These are phyloP conservation scores for Cryptococcus sp. DNA, from an alignment of 1,284 basidiomycete species.

Conservation along the genomic window DNA sequence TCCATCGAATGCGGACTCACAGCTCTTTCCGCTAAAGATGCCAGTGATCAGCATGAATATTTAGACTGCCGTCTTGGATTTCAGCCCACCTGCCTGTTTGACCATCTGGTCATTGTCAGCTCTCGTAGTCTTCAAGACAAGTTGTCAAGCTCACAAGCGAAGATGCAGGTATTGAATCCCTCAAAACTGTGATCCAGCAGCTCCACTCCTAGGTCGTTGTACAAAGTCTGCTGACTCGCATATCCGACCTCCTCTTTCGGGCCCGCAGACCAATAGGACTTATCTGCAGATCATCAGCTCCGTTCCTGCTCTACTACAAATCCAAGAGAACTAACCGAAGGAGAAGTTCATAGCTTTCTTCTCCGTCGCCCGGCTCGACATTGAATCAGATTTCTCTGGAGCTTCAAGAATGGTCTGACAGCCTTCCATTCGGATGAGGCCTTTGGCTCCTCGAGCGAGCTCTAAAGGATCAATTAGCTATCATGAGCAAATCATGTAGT, in stretches of 20 bases:
- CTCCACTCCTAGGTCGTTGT: slow-evolving; percentile 91
- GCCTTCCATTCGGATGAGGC: slow-evolving; percentile 86
- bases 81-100: slow-evolving; percentile 43
- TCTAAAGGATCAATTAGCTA: slow-evolving; percentile 53
- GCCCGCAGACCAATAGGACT: slow-evolving; percentile 92
- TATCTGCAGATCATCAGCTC: slow-evolving; percentile 54
- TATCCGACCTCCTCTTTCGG: slow-evolving; percentile 78
- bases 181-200: slow-evolving; percentile 90
- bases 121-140: background rate
- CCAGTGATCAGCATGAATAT: background rate
- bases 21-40: slow-evolving; percentile 40
- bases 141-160: slow-evolving; percentile 72
- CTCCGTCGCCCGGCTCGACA: slow-evolving; percentile 63
- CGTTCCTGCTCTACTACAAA: background rate
- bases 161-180: slow-evolving; percentile 96
- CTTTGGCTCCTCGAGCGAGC: slow-evolving; percentile 81
- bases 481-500: background rate
- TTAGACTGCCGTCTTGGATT: background rate
- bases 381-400: slow-evolving; percentile 54
- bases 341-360: slow-evolving; percentile 83
- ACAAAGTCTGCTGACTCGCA: slow-evolving; percentile 88
- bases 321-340: slow-evolving; percentile 51
- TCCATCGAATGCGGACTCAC: slow-evolving; percentile 16
- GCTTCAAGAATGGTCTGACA: slow-evolving; percentile 86
- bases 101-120: slow-evolving; percentile 28